A percentile compares a stretch with the other conserved stretches of the same genome.
phyloP scores from a whole-genome alignment of 2,329 filamentous ascomycete species.

The Monilinia fructigena region DNA sequence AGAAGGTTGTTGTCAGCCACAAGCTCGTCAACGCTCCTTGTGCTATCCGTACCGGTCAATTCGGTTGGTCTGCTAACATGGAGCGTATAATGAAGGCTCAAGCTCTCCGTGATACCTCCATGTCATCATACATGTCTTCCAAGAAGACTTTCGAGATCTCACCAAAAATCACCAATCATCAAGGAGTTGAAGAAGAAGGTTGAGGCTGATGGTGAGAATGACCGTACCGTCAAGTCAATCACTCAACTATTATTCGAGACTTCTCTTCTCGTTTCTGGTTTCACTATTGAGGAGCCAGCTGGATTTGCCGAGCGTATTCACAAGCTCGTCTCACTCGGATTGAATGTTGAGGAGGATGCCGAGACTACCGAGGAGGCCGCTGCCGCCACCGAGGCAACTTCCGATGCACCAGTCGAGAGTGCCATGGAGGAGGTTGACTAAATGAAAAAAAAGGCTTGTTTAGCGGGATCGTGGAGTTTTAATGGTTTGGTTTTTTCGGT shows the following conservation, averaged over 20 bases:
- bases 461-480: constrained; percentile 37
- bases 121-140: constrained; percentile 99
- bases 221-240: constrained; percentile 98
- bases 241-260: constrained; percentile 99
- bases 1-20: constrained; percentile 99
- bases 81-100: constrained; percentile 99
- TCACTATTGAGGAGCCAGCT: constrained; percentile 98
- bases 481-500: constrained; percentile 36
- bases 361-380: constrained; percentile 66
- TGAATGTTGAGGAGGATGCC: constrained; percentile 94
- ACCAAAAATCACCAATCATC: constrained; percentile 96
- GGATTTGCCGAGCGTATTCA: constrained; percentile 98
- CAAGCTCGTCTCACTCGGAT: constrained; percentile 96
- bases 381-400: constrained; percentile 56
- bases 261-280: constrained; percentile 95
- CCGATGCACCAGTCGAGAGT: constrained; percentile 63
- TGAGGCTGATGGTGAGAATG: constrained; percentile 93
- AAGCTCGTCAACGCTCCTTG: constrained; percentile 93
- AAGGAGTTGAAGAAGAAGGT: constrained; percentile 99
- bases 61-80: constrained; percentile 99
- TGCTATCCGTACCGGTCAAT: constrained; percentile 98
- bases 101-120: constrained; percentile 98
- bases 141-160: constrained; percentile 99
- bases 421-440: constrained; percentile 99
- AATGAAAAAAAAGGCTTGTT: constrained; percentile 35